Conservation (phyloP, 192 early-diverging fungal genomes). For the Linnemannia zychae region DNA sequence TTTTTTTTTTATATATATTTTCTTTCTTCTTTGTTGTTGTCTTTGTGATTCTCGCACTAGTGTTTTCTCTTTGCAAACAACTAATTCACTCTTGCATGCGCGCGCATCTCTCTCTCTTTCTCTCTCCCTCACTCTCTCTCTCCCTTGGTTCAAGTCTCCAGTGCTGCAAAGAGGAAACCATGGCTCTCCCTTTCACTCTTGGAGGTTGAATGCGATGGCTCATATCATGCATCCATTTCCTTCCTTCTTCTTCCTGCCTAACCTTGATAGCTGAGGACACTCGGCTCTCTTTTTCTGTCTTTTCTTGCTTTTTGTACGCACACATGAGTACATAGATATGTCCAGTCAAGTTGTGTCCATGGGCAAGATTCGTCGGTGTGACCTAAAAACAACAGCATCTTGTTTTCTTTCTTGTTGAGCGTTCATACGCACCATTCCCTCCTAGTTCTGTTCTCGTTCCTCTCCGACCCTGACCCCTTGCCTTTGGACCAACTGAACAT, state of each 20-base stretch:
- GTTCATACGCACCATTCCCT: no score
- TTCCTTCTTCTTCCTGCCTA: neutral
- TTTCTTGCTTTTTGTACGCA: slow-evolving; percentile 3
- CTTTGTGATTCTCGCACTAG: no score
- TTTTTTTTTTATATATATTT: neutral
- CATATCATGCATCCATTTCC: neutral
- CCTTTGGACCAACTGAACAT: neutral
- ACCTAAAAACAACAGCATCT: neutral
- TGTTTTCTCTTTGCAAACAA: no score
- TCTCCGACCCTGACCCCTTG: neutral
- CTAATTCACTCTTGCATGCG: neutral
- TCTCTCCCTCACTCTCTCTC: neutral
- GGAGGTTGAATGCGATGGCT: no score
- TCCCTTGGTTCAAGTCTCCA: no score
- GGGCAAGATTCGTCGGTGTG: slow-evolving; percentile 19
- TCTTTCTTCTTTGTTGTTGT: neutral
- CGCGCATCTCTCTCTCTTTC: neutral
- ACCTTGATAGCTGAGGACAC: slow-evolving; percentile 1
- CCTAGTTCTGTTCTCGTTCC: no score
- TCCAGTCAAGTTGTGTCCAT: slow-evolving; percentile 20
- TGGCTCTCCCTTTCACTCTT: neutral
- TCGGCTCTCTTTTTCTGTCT: neutral
- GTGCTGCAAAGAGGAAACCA: neutral
- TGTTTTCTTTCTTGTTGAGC: neutral
- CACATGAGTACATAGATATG: neutral